Conservation (phyloP, 2,329 filamentous ascomycete genomes). For the Pseudogymnoascus sp. region DNA sequence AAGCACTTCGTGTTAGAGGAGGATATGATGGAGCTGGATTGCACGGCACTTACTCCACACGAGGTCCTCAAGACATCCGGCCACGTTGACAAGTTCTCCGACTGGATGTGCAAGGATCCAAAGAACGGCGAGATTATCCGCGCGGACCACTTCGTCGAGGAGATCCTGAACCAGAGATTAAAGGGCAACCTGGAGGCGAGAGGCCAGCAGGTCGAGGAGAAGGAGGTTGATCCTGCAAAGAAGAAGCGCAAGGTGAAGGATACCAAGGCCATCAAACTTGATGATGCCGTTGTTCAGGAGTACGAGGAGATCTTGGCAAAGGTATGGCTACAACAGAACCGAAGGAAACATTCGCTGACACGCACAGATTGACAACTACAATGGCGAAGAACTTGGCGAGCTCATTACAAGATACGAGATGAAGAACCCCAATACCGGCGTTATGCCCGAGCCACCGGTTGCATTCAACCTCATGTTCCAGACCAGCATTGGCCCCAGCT, state of each 20-base stretch:
- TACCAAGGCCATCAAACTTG: slow-evolving; percentile 71
- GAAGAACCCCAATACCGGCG: slow-evolving; percentile 73
- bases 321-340: slow-evolving; percentile 20
- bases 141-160: slow-evolving; percentile 93
- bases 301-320: slow-evolving; percentile 86
- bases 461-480: slow-evolving; percentile 99
- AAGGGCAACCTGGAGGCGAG: slow-evolving; percentile 90
- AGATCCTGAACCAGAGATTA: slow-evolving; percentile 76
- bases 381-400: slow-evolving; percentile 73
- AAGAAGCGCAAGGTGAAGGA: slow-evolving; percentile 89
- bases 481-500: slow-evolving; percentile 86
- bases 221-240: slow-evolving; percentile 59
- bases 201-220: slow-evolving; percentile 68
- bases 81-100: slow-evolving; percentile 88
- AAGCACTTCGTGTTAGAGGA: slow-evolving; percentile 68
- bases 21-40: slow-evolving; percentile 69
- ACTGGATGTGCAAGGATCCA: slow-evolving; percentile 99
- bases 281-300: slow-evolving; percentile 77
- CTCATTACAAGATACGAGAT: slow-evolving; percentile 89
- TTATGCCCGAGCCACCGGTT: slow-evolving; percentile 69
- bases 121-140: slow-evolving; percentile 95
- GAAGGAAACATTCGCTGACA: slow-evolving; percentile 13
- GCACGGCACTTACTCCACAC: slow-evolving; percentile 85
- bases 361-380: slow-evolving; percentile 78
- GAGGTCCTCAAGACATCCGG: slow-evolving; percentile 92